These are phyloP conservation scores for Trichosanthes cucumerina DNA, from an alignment of 306 rosid species.

Conservation along the genomic window DNA sequence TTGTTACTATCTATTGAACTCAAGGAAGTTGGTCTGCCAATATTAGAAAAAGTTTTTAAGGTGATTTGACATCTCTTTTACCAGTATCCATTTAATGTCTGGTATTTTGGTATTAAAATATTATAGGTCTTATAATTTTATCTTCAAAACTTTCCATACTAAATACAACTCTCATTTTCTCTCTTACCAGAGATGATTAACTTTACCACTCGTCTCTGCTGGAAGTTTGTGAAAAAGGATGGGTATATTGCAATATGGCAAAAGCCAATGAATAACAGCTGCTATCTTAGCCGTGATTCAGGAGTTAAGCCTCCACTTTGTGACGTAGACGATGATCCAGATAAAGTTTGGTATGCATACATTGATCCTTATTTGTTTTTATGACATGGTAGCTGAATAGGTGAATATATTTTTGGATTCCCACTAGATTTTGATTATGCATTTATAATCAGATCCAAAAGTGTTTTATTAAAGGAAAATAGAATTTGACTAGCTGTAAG, in stretches of 20 bases:
- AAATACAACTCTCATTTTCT: background rate
- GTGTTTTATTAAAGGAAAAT: background rate
- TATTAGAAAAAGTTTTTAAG: no score
- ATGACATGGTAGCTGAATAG: slow-evolving; percentile 2
- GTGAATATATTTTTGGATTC: background rate
- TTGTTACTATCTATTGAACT: background rate
- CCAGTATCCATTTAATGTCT: background rate
- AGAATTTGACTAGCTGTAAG: background rate
- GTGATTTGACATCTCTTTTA: background rate
- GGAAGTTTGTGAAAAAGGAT: slow-evolving; percentile 76
- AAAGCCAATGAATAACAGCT: slow-evolving; percentile 63
- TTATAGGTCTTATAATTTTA: background rate
- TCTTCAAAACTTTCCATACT: background rate
- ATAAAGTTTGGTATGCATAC: slow-evolving; percentile 56
- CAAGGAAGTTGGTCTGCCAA: background rate
- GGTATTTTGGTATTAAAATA: background rate
- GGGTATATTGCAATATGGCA: slow-evolving; percentile 84
- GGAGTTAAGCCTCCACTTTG: slow-evolving; percentile 83
- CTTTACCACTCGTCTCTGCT: slow-evolving; percentile 81
- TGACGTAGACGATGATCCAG: slow-evolving; percentile 72
- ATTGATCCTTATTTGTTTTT: background rate
- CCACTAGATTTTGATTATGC: background rate
- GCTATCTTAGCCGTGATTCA: slow-evolving; percentile 53
- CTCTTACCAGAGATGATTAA: slow-evolving; percentile 73
- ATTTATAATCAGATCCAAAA: background rate